Base-by-base conservation (phyloP, 768 basidiomycete genomes). In the Amanita rubescens region DNA sequence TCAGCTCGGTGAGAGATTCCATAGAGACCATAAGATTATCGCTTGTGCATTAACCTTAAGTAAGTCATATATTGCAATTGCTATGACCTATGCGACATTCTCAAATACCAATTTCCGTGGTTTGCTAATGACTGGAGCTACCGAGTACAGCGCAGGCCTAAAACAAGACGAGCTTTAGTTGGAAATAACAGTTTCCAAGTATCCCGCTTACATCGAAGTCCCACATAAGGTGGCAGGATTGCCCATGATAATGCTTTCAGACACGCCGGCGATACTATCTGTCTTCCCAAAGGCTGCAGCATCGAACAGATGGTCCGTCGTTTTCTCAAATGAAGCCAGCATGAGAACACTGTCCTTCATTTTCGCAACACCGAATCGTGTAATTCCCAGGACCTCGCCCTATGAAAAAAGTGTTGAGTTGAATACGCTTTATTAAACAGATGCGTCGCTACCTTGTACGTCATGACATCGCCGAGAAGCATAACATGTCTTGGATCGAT, bases 331-430 rank as follows among this genome's bases (percentile, higher is more conserved):
- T 22, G 93, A 96, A 9, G 96, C 96, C 62, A 98, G 75, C 96
- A 98, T 99, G 62, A 99, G 81, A 0, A 97, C 94, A 62, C 91
- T 93, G 69, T 99, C 96, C 69, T 98, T 98, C 93, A 98, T 98
- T 74, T 97, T 97, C 7, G 94, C 91, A 22, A 99, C 95, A 64
- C 96, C 96, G 69, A 98, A 98, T 27, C 96, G 89, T 6, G 96
- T 99, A 67, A 99, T 98, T 42, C 96, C 96, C 49, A 99, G 73
- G 1, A 98, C 94, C 66, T 98, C 95, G 39, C 96, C 96, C 90
- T 94, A 65, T 50, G 12, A 6, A 38, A 35, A 38, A 46, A 8
- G 27, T 24, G 43, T 37, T 49, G 22, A 49, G 33, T 20, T 37
- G n/a, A 19, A 33, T 19, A 30, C 1, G 15, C n/a, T 17, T 24